These are phyloP conservation scores for Daldinia sp. DNA, from an alignment of 2,329 filamentous ascomycete genomes.

Conservation along the genomic window DNA sequence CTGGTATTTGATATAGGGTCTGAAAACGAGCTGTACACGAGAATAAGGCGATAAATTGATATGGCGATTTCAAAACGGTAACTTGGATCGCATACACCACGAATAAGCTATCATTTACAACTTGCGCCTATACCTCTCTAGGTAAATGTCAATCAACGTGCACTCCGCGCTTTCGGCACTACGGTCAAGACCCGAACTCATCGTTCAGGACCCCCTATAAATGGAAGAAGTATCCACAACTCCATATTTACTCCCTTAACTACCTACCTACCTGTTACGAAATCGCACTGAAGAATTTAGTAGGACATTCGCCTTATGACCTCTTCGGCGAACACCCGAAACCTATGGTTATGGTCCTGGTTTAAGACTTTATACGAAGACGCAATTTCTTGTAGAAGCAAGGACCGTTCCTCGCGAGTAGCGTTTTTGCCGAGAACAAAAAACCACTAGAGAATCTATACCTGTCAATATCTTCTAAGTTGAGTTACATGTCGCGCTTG, in stretches of 20 bases:
- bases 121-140: not conserved
- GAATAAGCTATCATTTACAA: not conserved
- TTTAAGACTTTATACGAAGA: no score
- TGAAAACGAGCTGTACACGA: not conserved
- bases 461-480: not conserved
- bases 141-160: not conserved
- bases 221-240: not conserved
- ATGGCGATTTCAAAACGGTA: no score
- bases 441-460: not conserved
- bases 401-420: not conserved
- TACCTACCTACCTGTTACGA: no score
- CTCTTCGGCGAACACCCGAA: not conserved
- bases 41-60: not conserved
- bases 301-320: not conserved
- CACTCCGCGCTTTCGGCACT: conserved; percentile 1
- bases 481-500: not conserved
- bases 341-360: not conserved
- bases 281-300: not conserved
- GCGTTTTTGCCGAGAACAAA: not conserved
- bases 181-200: not conserved
- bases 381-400: not conserved
- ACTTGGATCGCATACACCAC: not conserved
- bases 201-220: not conserved
- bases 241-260: not conserved
- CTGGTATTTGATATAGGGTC: not conserved